A percentile compares a stretch with the other conserved stretches of the same genome.
Evolutionary conservation across 169 alveolate genomes (phyloP).

Genomic region (Theileria equi): DNA sequence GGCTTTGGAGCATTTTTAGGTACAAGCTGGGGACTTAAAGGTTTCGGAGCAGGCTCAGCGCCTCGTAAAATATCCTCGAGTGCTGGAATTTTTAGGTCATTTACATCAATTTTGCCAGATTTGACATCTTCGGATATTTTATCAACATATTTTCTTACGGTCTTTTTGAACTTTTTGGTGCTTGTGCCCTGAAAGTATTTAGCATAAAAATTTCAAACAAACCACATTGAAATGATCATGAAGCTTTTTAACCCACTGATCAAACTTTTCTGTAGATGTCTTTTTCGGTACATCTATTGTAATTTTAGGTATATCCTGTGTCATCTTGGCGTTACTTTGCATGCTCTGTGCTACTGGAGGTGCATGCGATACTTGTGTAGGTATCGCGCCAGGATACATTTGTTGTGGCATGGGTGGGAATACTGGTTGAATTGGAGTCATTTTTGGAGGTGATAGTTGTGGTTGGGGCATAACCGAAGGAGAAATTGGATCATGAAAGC

Average conservation of each 20-base stretch:
- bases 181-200: slow-evolving; percentile 23
- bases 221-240: slow-evolving; percentile 50
- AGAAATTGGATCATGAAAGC: no score
- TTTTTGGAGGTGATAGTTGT: no score
- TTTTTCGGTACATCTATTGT: neutral
- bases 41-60: no score
- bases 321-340: neutral
- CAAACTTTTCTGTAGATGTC: slow-evolving; percentile 36
- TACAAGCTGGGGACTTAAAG: neutral
- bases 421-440: no score
- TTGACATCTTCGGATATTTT: slow-evolving; percentile 20
- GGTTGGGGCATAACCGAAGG: no score
- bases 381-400: neutral
- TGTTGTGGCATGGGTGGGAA: no score
- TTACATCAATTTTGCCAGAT: neutral
- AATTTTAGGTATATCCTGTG: neutral
- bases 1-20: neutral
- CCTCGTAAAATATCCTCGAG: neutral
- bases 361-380: neutral
- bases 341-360: neutral
- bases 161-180: slow-evolving; percentile 20
- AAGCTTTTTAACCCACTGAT: slow-evolving; percentile 47
- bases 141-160: slow-evolving; percentile 40
- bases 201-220: neutral
- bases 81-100: neutral